A percentile compares a stretch with the other conserved stretches of the same genome.
Conservation (phyloP, 495 filamentous ascomycete genomes). For the Daldinia vernicosa region DNA sequence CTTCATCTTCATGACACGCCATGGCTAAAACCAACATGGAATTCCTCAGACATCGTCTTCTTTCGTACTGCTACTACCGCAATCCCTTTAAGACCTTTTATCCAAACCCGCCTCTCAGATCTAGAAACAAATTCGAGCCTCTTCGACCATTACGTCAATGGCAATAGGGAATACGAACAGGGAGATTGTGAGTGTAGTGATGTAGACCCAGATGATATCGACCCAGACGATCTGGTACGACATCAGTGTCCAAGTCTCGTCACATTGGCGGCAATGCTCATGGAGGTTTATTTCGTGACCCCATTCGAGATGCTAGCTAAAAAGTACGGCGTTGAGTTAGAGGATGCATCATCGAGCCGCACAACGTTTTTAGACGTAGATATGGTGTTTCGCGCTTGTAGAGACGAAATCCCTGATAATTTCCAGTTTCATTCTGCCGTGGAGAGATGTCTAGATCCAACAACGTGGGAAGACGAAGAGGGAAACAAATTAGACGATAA, state of each 20-base stretch:
- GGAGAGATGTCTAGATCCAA: not conserved
- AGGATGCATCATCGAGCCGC: not conserved
- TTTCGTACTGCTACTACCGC: conserved; percentile 1
- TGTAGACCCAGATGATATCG: not conserved
- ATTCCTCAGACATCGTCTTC: conserved; percentile 1
- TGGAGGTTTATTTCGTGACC: conserved; percentile 7
- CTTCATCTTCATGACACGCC: conserved; percentile 7
- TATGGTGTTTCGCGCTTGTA: not conserved
- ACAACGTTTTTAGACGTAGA: not conserved
- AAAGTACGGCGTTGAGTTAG: not conserved
- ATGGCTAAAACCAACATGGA: conserved; percentile 5
- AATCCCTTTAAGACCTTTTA: conserved; percentile 1
- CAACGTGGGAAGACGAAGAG: not conserved
- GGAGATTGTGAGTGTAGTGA: not conserved
- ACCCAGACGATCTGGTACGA: not conserved
- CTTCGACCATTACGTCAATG: not conserved
- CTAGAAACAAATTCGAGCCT: not conserved
- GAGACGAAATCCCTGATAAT: not conserved
- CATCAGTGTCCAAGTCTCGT: not conserved
- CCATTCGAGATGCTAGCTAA: not conserved
- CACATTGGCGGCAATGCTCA: conserved; percentile 2
- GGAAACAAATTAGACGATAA: not conserved
- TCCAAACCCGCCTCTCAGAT: not conserved
- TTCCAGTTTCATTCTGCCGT: not conserved
- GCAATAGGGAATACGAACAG: not conserved